Evolutionary conservation across 2,329 filamentous ascomycete species (phyloP), one percentile per base, ranked within the genome.

Genomic region (Furcasterigmium sp.): DNA sequence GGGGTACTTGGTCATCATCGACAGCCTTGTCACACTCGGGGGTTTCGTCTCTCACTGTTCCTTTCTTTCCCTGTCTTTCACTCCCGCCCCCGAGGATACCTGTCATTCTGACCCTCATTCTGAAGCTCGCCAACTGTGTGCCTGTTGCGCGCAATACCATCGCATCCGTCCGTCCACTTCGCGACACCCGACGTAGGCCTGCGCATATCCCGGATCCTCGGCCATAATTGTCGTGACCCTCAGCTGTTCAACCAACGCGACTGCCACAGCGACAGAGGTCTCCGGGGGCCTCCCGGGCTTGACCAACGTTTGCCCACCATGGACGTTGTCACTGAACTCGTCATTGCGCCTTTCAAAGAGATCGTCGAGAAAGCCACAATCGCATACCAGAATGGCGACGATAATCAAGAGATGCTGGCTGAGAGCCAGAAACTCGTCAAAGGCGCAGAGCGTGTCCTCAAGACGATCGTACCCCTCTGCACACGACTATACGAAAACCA

Each of bases 401-500:
- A 65, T 43, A 55, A 63, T 19, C 59, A 68, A 47, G 56, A 60
- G 23, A 78, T 80, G 75, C 60, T 67, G 53, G 72, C 68, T 57
- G 69, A 72, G 20, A 72, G 73, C 20, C 66, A 69, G 51, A 65
- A 58, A 39, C 59, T 76, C 21, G 57, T 69, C 39, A 72, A 68
- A 45, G 70, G 73, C 49, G 73, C 72, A 35, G 69, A 75, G 44
- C 66, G 69, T 42, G 68, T 70, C 2, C 51, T 76, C 41, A 72
- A 72, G 54, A 68, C 61, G 42, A 67, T 80, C 34, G 72, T 76
- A 50, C 73, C 73, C 28, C 56, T 76, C 11, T 78, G 73, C 54
- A 64, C 60, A 46, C 72, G 69, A 42, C 63, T 70, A 37, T 56
- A 69, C 35, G 67, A 70, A 7, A 69, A 76, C 29, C 78, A 74